phyloP scores from a whole-genome alignment of 148 eudicot genomes.

The Fagopyrum tataricum region DNA sequence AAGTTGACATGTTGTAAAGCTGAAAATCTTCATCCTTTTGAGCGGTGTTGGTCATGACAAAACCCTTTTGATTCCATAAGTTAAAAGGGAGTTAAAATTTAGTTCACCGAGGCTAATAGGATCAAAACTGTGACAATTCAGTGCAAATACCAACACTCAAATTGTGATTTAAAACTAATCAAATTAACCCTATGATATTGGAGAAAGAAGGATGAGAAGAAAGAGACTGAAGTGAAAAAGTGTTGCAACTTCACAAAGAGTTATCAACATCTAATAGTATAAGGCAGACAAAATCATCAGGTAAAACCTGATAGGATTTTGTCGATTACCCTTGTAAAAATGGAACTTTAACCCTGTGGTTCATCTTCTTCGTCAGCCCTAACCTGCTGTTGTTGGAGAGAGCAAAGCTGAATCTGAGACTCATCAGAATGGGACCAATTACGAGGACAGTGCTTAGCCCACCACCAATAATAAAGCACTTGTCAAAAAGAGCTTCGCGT shows the following conservation, averaged over 20 bases:
- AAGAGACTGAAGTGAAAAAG: constrained; percentile 7
- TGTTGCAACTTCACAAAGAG: constrained; percentile 7
- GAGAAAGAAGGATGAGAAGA: not conserved
- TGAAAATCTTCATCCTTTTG: not conserved
- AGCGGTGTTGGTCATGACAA: not conserved
- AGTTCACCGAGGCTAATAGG: not conserved
- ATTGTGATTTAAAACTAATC: not conserved
- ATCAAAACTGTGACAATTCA: constrained; percentile 2
- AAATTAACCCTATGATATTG: not conserved
- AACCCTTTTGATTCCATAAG: not conserved
- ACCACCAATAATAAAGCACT: not conserved
- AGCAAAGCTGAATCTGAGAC: constrained; percentile 11
- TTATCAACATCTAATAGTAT: not conserved
- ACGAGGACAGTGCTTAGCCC: not conserved
- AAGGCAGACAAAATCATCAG: not conserved
- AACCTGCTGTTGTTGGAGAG: constrained; percentile 1
- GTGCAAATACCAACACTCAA: constrained; percentile 1
- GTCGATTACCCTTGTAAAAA: constrained; percentile 8
- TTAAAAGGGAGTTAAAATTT: constrained; percentile 1
- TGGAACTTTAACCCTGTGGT: not conserved
- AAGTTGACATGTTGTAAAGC: constrained; percentile 3
- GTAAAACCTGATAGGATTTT: not conserved
- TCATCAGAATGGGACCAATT: constrained; percentile 5
- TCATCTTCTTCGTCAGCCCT: constrained; percentile 1
- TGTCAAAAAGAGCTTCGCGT: not conserved